Conservation (phyloP, 257 asterid genomes). For the Buddleja alternifolia region DNA sequence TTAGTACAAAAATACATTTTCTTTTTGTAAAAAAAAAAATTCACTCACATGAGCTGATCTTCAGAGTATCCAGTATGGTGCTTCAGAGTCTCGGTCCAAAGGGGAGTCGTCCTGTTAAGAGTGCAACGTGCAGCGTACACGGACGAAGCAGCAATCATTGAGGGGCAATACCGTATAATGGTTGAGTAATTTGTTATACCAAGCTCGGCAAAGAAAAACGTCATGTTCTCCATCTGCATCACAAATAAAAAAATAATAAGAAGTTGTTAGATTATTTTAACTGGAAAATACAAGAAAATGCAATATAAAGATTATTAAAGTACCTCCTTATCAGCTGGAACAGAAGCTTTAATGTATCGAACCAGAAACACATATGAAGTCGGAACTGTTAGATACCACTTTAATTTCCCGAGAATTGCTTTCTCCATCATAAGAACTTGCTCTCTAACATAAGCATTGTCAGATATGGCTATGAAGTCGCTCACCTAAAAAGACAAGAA, state of each 20-base stretch:
- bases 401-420: slow-evolving; percentile 57
- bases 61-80: slow-evolving; percentile 69
- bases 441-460: slow-evolving; percentile 60
- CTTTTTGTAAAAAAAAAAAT: too few species aligned
- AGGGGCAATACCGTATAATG: slow-evolving; percentile 47
- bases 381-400: slow-evolving; percentile 67
- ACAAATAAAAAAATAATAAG: background rate
- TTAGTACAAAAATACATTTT: too few species aligned
- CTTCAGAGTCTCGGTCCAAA: slow-evolving; percentile 73
- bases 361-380: slow-evolving; percentile 61
- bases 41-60: slow-evolving; percentile 57
- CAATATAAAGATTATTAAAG: background rate
- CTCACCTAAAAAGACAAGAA: slow-evolving; percentile 34
- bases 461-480: slow-evolving; percentile 57
- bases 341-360: slow-evolving; percentile 57
- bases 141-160: slow-evolving; percentile 72
- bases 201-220: slow-evolving; percentile 71
- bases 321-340: slow-evolving; percentile 54
- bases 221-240: slow-evolving; percentile 70
- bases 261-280: background rate
- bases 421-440: slow-evolving; percentile 63
- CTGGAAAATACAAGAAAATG: background rate
- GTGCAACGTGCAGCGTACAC: slow-evolving; percentile 87
- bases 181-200: slow-evolving; percentile 66
- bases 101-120: slow-evolving; percentile 52